Conservation (phyloP, 2,329 filamentous ascomycete genomes). For the Sordariomycetes sp. region DNA sequence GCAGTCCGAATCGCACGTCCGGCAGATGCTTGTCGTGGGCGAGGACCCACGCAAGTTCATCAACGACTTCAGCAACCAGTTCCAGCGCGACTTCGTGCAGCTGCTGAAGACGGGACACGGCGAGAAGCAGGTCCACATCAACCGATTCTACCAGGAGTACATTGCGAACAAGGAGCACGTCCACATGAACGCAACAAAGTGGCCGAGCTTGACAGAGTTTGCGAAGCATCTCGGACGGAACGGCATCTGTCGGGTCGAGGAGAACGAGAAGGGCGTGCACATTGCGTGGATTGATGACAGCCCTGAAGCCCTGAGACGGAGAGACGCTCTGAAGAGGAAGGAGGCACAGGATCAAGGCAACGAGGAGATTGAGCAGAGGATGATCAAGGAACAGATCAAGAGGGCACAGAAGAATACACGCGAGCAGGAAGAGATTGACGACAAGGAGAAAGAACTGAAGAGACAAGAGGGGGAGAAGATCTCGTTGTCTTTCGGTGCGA, state of each 20-base stretch:
- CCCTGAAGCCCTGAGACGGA: conserved; percentile 70
- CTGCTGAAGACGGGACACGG: conserved; percentile 77
- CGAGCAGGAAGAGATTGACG: conserved; percentile 24
- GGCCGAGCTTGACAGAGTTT: conserved; percentile 82
- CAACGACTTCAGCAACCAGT: conserved; percentile 72
- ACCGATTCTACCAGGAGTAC: conserved; percentile 92
- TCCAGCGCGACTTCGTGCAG: conserved; percentile 69
- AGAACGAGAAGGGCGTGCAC: conserved; percentile 76
- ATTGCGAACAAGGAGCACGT: conserved; percentile 81
- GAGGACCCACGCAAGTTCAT: conserved; percentile 81
- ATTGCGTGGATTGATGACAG: conserved; percentile 89
- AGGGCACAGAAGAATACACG: conserved; percentile 51
- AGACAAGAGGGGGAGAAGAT: conserved; percentile 68
- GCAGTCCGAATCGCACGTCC: conserved; percentile 75
- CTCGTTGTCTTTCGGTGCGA: conserved; percentile 56
- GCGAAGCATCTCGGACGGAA: conserved; percentile 79
- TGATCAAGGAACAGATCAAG: conserved; percentile 77
- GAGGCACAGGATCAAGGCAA: conserved; percentile 85
- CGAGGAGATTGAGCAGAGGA: conserved; percentile 76
- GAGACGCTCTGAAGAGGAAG: conserved; percentile 73
- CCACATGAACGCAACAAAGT: conserved; percentile 91
- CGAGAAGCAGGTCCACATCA: conserved; percentile 81
- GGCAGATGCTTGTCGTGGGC: conserved; percentile 80
- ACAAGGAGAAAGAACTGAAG: conserved; percentile 39
- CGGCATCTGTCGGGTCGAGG: conserved; percentile 82